phyloP scores from a whole-genome alignment of 179 eudicot species.

The Heliamphora ciliata region DNA sequence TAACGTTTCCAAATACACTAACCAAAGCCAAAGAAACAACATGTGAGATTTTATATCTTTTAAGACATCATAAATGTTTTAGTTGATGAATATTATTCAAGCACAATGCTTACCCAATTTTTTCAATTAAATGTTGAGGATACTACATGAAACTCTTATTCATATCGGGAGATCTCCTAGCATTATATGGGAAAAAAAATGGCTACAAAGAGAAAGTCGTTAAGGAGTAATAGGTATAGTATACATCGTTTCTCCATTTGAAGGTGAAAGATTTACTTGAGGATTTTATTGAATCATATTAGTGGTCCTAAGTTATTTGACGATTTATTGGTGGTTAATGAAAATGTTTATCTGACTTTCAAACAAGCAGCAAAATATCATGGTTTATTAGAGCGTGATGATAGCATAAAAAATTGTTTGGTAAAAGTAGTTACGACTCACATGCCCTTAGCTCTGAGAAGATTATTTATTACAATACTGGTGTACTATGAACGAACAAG shows the following conservation, averaged over 20 bases:
- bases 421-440: neutral
- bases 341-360: neutral
- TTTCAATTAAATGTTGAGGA: neutral
- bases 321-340: neutral
- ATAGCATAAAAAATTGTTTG: neutral
- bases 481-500: neutral
- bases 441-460: neutral
- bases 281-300: neutral
- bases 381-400: neutral
- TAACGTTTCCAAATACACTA: neutral
- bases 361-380: neutral
- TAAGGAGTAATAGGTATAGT: neutral
- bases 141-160: neutral
- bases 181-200: neutral
- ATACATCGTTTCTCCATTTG: neutral
- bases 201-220: neutral
- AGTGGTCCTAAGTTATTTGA: neutral
- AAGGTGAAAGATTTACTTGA: neutral
- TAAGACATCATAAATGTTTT: neutral
- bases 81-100: neutral
- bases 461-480: neutral
- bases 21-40: neutral
- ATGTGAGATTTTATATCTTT: neutral
- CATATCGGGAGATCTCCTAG: neutral
- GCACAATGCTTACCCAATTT: neutral